These are phyloP conservation scores for Amphicarpaea edgeworthii DNA, from an alignment of 306 rosid genomes.

Conservation along the genomic window DNA sequence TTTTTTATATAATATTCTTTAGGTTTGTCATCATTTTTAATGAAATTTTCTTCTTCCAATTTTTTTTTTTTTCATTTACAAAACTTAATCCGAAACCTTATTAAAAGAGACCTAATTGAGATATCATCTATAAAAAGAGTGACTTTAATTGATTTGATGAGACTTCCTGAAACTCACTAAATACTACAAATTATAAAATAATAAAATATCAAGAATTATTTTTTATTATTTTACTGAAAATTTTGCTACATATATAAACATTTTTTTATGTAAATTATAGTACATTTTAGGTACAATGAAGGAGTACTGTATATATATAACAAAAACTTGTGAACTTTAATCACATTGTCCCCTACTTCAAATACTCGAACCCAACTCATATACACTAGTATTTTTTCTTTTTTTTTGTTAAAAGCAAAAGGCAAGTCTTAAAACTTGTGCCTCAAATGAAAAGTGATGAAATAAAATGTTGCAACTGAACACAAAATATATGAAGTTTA, in stretches of 20 bases:
- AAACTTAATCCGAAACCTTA: too few relatives aligned
- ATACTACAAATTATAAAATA: neutral
- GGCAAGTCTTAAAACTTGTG: constrained; percentile 33
- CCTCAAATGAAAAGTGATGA: neutral
- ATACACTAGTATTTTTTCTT: neutral
- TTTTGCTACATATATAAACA: neutral
- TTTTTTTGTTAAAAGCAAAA: constrained; percentile 26
- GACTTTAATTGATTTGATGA: neutral
- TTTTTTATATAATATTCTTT: too few relatives aligned
- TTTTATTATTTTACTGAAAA: neutral
- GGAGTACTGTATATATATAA: neutral
- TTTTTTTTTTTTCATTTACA: too few relatives aligned
- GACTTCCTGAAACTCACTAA: neutral
- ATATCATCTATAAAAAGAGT: too few relatives aligned
- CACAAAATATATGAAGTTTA: neutral
- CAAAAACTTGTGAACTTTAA: neutral
- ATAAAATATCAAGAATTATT: too few relatives aligned
- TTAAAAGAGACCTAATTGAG: too few relatives aligned
- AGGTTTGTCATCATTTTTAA: too few relatives aligned
- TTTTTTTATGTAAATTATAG: neutral
- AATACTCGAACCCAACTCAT: constrained; percentile 11
- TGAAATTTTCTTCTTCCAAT: too few relatives aligned
- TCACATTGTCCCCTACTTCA: neutral
- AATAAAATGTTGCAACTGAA: neutral
- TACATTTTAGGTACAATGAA: neutral